A percentile compares a stretch with the other conserved stretches of the same genome.
These are phyloP conservation scores for Fragaria iinumae DNA, from an alignment of 306 rosid genomes.

Conservation along the genomic window DNA sequence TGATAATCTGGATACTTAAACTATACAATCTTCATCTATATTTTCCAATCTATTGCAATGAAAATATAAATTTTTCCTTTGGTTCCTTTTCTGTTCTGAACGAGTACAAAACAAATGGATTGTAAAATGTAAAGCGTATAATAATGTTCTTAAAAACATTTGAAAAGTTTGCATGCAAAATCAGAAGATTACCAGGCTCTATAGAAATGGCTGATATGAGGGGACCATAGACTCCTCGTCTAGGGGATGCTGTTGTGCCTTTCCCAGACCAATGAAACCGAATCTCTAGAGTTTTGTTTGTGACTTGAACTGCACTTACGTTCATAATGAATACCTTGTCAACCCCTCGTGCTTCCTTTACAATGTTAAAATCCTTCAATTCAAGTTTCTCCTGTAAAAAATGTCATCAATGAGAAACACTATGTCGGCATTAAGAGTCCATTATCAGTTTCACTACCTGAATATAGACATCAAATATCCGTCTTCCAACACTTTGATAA, in stretches of 20 bases:
- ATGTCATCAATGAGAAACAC: too few relatives aligned
- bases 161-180: too few relatives aligned
- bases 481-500: slow-evolving; percentile 49
- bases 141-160: not conserved
- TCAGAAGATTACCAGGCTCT: not conserved
- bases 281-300: slow-evolving; percentile 14
- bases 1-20: too few relatives aligned
- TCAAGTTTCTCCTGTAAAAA: slow-evolving; percentile 40
- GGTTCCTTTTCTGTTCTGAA: not conserved
- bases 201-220: slow-evolving; percentile 31
- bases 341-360: slow-evolving; percentile 28
- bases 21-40: too few relatives aligned
- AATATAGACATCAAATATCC: slow-evolving; percentile 57
- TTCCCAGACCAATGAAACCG: slow-evolving; percentile 28
- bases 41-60: too few relatives aligned
- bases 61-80: too few relatives aligned
- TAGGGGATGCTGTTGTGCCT: slow-evolving; percentile 22
- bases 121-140: not conserved
- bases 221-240: slow-evolving; percentile 14
- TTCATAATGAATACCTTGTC: too few relatives aligned
- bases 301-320: slow-evolving; percentile 14
- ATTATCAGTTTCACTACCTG: too few relatives aligned
- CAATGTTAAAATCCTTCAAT: slow-evolving; percentile 47
- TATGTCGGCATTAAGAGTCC: too few relatives aligned
- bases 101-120: not conserved